phyloP scores from a whole-genome alignment of 2,329 filamentous ascomycete genomes.

The Colletotrichum brevisporum region DNA sequence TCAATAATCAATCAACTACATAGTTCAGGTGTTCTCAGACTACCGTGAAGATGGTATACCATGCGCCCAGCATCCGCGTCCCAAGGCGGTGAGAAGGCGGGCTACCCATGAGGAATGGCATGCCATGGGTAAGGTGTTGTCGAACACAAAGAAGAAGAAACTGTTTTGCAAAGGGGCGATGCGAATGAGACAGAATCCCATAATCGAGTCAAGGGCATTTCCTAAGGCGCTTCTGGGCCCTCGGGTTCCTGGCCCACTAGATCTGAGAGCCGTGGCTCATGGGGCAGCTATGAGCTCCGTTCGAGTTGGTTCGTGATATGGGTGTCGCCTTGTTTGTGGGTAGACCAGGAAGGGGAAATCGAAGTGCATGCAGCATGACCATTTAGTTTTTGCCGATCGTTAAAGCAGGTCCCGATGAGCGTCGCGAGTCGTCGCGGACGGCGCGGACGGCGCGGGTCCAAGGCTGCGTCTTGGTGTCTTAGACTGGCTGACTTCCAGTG shows the following conservation, averaged over 20 bases:
- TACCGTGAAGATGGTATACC: no score
- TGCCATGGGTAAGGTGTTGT: conserved; percentile 40
- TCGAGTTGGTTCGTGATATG: conserved; percentile 31
- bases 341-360: conserved; percentile 10
- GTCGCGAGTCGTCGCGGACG: conserved; percentile 33
- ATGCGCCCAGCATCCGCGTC: no score
- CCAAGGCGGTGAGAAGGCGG: background rate
- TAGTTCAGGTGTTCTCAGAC: no score
- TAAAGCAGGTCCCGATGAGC: conserved; percentile 40
- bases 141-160: conserved; percentile 9
- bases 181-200: conserved; percentile 41
- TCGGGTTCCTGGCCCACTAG: conserved; percentile 33
- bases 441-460: conserved; percentile 32
- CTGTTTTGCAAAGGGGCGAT: conserved; percentile 14
- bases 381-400: conserved; percentile 30
- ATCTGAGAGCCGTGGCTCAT: conserved; percentile 6
- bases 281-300: background rate
- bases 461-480: conserved; percentile 35
- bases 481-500: conserved; percentile 18
- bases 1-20: no score
- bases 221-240: conserved; percentile 17
- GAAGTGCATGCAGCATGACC: conserved; percentile 33
- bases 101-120: conserved; percentile 2
- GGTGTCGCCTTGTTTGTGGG: conserved; percentile 8
- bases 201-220: conserved; percentile 31